Evolutionary conservation across 352 stramenopile species (phyloP).

Genomic region (Thalassiosira delicatula): DNA sequence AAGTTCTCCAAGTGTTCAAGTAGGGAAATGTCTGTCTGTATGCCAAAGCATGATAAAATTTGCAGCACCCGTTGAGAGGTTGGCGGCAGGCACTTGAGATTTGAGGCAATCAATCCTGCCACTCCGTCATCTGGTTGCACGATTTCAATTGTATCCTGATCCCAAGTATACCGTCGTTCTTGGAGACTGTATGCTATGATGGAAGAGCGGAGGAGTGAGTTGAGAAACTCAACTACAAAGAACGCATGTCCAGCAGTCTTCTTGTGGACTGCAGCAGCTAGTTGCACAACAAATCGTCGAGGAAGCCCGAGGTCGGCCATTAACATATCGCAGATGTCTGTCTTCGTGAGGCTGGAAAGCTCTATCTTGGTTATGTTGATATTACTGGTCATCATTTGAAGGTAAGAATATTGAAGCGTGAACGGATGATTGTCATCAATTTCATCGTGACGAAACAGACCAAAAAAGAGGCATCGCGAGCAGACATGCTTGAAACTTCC

Average conservation of each 20-base stretch:
- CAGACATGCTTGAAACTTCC: not conserved
- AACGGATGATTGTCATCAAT: not conserved
- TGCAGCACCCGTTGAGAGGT: slow-evolving; percentile 11
- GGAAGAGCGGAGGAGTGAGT: slow-evolving; percentile 43
- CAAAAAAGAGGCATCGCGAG: not conserved
- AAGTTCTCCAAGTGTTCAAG: slow-evolving; percentile 27
- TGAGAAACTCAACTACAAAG: slow-evolving; percentile 54
- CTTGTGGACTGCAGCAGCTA: slow-evolving; percentile 49
- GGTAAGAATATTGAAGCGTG: not conserved
- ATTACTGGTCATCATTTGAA: not conserved
- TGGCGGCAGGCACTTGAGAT: slow-evolving; percentile 28
- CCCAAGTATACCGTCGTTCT: slow-evolving; percentile 43
- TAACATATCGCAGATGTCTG: slow-evolving; percentile 48
- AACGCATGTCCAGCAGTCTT: slow-evolving; percentile 55
- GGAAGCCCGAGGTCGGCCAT: slow-evolving; percentile 41
- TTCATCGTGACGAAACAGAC: not conserved
- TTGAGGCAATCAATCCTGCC: slow-evolving; percentile 46
- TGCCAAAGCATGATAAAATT: slow-evolving; percentile 55
- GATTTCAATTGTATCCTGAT: slow-evolving; percentile 5
- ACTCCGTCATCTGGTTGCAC: slow-evolving; percentile 39
- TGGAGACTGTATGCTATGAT: slow-evolving; percentile 37
- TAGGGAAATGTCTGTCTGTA: slow-evolving; percentile 28
- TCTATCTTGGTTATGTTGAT: slow-evolving; percentile 35
- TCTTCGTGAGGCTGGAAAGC: slow-evolving; percentile 39
- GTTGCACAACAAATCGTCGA: slow-evolving; percentile 29